Base-by-base conservation (phyloP, 2,329 filamentous ascomycete genomes). In the Apiospora rasikravindrae region DNA sequence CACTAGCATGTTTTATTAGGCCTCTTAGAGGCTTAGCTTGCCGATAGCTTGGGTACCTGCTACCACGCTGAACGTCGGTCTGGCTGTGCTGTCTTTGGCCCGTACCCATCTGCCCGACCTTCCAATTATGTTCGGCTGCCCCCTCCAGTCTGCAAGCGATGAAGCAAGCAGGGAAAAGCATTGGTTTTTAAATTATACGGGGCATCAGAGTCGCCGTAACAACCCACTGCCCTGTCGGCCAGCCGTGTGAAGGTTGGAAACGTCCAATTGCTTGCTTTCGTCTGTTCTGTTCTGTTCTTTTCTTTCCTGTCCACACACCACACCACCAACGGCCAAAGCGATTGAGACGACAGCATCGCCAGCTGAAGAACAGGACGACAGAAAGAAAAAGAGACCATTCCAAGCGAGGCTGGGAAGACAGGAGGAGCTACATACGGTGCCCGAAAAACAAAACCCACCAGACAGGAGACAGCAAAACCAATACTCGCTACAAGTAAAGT, bases 161-260 rank as follows among this genome's bases (percentile, higher is more conserved):
- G 51, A 33, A 57, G 51, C 51, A 57, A 57, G 51, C 57, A 64
- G 57, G 57, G 57, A 64, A 64, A 68, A 47, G 66, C 40, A 68
- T 68, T 68, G 40, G 40, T 29, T 68, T 68, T 68, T 45, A 68
- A 68, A 68, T 68, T 45, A 47, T 45, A 26, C 64, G 66, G 66
- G 29, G 57, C 57, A 29, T 19, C 57, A 40, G 33, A n/a, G 33
- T 64, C 57, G 57, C 57, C 33, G 33, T 64, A 64, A 40, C 57
- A 64, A 64, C 57, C 33, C 66, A 68, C n/a, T 47, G 64, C 37
- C 64, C 11, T 26, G 40, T 66, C 66, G 57, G 16, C 26, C 19
- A 29, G 40, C 66, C n/a, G 26, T n/a, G 40, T 11, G 66, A 68
- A 26, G 66, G 66, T 26, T 29, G 66, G 40, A 47, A 44, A 29